These are phyloP conservation scores for Lentinula sp. DNA, from an alignment of 768 basidiomycete genomes.

Conservation along the genomic window DNA sequence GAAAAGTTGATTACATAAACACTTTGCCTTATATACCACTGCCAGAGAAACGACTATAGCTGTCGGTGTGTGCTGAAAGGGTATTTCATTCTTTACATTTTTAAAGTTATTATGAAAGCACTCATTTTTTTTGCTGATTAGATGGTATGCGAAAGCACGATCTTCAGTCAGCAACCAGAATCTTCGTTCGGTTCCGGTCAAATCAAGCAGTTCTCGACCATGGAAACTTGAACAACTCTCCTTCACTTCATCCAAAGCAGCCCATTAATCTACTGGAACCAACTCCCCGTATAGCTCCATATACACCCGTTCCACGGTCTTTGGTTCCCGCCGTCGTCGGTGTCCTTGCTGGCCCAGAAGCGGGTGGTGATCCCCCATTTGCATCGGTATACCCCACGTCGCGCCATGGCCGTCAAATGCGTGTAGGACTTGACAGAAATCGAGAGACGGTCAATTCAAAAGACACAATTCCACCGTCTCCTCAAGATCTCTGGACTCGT, in stretches of 20 bases:
- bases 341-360: slow-evolving; percentile 2
- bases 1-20: no score
- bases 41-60: no score
- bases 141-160: slow-evolving; percentile 4
- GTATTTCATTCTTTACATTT: background rate
- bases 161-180: background rate
- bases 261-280: background rate
- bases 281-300: background rate
- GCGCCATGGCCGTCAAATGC: background rate
- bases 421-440: no score
- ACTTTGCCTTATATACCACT: no score
- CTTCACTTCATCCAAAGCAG: background rate
- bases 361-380: background rate
- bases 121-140: background rate
- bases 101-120: no score
- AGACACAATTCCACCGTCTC: background rate
- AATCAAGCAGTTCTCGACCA: background rate
- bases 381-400: background rate
- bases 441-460: background rate
- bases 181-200: background rate
- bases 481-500: slow-evolving; percentile 2
- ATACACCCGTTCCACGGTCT: background rate
- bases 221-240: background rate
- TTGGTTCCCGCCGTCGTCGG: background rate
- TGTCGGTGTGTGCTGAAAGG: background rate